Conservation (phyloP, 2,329 filamentous ascomycete genomes). For the Monascus ruber region DNA sequence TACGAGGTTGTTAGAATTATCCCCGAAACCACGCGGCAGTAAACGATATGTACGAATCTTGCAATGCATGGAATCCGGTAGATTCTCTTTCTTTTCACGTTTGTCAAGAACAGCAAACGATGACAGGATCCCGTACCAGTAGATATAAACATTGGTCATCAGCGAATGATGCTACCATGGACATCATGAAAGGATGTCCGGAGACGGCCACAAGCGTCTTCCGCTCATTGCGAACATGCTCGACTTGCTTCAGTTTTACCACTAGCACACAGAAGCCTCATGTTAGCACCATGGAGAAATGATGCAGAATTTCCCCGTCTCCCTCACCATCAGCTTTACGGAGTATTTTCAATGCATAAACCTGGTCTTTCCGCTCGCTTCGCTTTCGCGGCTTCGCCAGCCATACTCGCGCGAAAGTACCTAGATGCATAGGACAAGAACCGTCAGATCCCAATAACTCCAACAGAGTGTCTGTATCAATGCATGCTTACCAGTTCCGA, state of each 20-base stretch:
- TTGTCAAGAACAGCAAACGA: background rate
- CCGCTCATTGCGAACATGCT: slow-evolving; percentile 57
- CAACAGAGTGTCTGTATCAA: slow-evolving; percentile 1
- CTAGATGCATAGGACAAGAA: slow-evolving; percentile 15
- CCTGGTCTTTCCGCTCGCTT: slow-evolving; percentile 24
- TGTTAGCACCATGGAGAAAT: slow-evolving; percentile 2
- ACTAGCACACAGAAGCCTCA: slow-evolving; percentile 20
- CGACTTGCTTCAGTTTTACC: slow-evolving; percentile 54
- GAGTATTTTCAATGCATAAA: slow-evolving; percentile 40
- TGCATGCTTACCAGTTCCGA: slow-evolving; percentile 35
- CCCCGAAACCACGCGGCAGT: background rate
- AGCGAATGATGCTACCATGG: slow-evolving; percentile 53
- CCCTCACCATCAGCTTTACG: slow-evolving; percentile 39
- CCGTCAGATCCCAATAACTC: slow-evolving; percentile 6
- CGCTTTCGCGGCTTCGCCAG: slow-evolving; percentile 32
- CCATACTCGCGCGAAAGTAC: slow-evolving; percentile 43
- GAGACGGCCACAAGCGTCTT: slow-evolving; percentile 51
- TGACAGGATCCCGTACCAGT: slow-evolving; percentile 27
- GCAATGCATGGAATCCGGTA: too few species aligned
- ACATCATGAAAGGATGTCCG: slow-evolving; percentile 56
- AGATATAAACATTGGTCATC: slow-evolving; percentile 48
- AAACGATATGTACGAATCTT: background rate
- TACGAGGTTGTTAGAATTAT: slow-evolving; percentile 18
- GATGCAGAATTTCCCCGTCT: background rate
- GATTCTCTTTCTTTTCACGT: background rate